phyloP scores from a whole-genome alignment of 2,329 filamentous ascomycete species.

The Xylaria sp. region DNA sequence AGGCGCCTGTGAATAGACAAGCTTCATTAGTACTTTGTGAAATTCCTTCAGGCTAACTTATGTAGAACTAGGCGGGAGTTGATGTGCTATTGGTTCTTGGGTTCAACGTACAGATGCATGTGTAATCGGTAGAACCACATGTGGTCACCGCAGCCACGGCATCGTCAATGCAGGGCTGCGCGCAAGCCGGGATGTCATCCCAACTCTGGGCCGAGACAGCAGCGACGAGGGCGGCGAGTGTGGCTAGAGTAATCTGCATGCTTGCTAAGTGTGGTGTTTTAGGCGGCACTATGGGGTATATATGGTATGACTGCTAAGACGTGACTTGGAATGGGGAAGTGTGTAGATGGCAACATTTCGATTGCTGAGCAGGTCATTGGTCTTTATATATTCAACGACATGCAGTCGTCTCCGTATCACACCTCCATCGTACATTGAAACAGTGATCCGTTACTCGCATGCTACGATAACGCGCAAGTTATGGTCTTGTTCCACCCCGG shows the following conservation, averaged over 20 bases:
- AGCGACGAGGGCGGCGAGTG: constrained; percentile 13
- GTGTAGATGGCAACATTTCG: constrained; percentile 23
- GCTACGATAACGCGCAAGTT: constrained; percentile 6
- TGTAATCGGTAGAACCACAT: constrained; percentile 22
- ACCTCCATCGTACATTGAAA: neutral
- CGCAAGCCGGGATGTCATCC: constrained; percentile 34
- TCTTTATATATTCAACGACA: constrained; percentile 19
- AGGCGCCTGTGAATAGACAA: constrained; percentile 16
- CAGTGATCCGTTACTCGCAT: constrained; percentile 2
- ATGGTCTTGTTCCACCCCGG: constrained; percentile 5
- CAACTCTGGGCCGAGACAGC: constrained; percentile 32
- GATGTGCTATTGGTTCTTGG: neutral
- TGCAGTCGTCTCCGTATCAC: neutral
- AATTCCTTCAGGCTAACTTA: neutral
- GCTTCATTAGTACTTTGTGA: neutral
- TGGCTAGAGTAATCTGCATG: constrained; percentile 32
- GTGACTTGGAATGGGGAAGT: neutral
- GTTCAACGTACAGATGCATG: constrained; percentile 31
- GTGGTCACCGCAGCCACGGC: constrained; percentile 16
- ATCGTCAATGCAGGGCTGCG: constrained; percentile 28
- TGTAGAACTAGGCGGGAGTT: neutral
- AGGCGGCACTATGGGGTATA: neutral
- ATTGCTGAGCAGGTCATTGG: constrained; percentile 15
- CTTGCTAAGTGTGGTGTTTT: constrained; percentile 5
- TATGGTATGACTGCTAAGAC: neutral